phyloP scores from a whole-genome alignment of 2,329 filamentous ascomycete species.

The Akanthomyces muscarius region DNA sequence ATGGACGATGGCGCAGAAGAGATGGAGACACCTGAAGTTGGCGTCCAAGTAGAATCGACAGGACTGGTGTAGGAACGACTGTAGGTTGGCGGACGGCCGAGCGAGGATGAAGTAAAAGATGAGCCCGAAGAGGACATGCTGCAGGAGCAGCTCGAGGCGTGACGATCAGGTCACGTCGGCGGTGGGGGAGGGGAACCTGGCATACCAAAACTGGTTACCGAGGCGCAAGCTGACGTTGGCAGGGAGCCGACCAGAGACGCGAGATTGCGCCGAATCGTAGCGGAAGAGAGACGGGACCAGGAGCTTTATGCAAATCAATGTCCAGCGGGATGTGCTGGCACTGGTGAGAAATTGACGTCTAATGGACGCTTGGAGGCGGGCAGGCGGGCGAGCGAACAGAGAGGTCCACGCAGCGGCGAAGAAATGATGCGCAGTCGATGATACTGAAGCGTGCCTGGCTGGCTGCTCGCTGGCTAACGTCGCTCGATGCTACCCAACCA shows the following conservation, averaged over 20 bases:
- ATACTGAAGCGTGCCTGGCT: not conserved
- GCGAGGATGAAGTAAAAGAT: conserved; percentile 45
- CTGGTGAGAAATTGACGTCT: not conserved
- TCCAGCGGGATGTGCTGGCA: not conserved
- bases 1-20: conserved; percentile 43
- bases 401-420: not conserved
- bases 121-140: conserved; percentile 46
- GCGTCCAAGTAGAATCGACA: conserved; percentile 43
- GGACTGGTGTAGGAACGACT: conserved; percentile 41
- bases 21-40: conserved; percentile 40
- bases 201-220: conserved; percentile 17
- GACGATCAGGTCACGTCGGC: conserved; percentile 17
- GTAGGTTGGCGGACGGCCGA: conserved; percentile 39
- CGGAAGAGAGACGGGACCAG: not conserved
- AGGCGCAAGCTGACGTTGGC: conserved; percentile 13
- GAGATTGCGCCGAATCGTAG: not conserved
- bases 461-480: conserved; percentile 3
- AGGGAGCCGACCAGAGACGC: conserved; percentile 9
- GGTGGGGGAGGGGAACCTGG: conserved; percentile 17
- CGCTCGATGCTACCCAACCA: conserved; percentile 2
- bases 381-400: not conserved
- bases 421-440: conserved; percentile 3
- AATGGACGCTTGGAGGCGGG: conserved; percentile 5
- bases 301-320: not conserved
- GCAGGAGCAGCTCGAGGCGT: conserved; percentile 18